These are phyloP conservation scores for Phytophthora tentaculata DNA, from an alignment of 352 stramenopile genomes.

Conservation along the genomic window DNA sequence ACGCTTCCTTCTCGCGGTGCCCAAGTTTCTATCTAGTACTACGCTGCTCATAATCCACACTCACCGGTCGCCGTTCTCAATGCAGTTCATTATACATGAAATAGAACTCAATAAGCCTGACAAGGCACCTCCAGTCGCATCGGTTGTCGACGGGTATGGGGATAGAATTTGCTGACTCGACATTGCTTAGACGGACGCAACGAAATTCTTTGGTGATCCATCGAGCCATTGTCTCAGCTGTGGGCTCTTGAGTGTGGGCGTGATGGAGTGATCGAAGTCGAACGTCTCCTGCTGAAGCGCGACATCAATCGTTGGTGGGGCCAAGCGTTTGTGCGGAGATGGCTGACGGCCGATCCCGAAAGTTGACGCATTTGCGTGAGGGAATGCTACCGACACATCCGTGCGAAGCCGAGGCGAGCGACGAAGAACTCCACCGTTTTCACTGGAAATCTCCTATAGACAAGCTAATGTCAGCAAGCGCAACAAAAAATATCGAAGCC, in stretches of 20 bases:
- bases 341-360: conserved; percentile 55
- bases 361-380: conserved; percentile 53
- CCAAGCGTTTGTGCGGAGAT: conserved; percentile 78
- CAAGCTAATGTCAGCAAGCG: conserved; percentile 13
- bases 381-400: conserved; percentile 86
- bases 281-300: conserved; percentile 83
- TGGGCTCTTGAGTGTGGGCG: conserved; percentile 87
- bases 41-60: conserved; percentile 1
- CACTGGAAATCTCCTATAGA: conserved; percentile 70
- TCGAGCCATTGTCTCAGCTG: conserved; percentile 87
- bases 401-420: conserved; percentile 82
- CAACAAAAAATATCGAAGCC: background rate
- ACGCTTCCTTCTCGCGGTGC: conserved; percentile 22
- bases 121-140: conserved; percentile 10
- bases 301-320: conserved; percentile 79
- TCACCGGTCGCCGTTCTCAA: background rate
- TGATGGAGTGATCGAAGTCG: conserved; percentile 87
- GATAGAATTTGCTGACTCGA: conserved; percentile 30
- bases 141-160: conserved; percentile 9
- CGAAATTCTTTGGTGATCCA: conserved; percentile 80
- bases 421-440: conserved; percentile 64
- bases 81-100: conserved; percentile 29
- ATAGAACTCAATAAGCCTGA: conserved; percentile 27
- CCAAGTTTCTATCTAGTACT: conserved; percentile 24
- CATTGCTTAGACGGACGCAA: conserved; percentile 71